Evolutionary conservation across 2,329 filamentous ascomycete genomes (phyloP).

Genomic region (Didymella exigua): DNA sequence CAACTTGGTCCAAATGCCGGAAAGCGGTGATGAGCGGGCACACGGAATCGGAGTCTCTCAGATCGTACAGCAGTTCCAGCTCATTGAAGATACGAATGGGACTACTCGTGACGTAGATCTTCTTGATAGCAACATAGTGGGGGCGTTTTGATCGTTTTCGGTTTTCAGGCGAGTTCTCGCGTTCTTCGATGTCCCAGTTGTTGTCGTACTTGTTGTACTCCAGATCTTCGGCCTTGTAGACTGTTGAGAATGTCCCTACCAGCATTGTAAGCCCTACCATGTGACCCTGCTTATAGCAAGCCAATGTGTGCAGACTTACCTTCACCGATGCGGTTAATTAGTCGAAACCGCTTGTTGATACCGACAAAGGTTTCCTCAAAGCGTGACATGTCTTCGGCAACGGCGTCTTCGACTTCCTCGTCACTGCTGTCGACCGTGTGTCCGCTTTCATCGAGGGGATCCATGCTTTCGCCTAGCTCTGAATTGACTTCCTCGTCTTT

Average conservation of each 20-base stretch:
- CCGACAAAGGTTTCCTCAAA: conserved; percentile 82
- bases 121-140: conserved; percentile 95
- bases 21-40: conserved; percentile 98
- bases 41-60: conserved; percentile 81
- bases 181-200: conserved; percentile 78
- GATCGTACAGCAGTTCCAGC: conserved; percentile 87
- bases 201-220: conserved; percentile 83
- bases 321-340: conserved; percentile 97
- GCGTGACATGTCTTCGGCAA: conserved; percentile 85
- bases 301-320: conserved; percentile 59
- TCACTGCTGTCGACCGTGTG: conserved; percentile 52
- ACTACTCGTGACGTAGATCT: conserved; percentile 98
- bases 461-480: conserved; percentile 55
- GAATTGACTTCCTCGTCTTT: conserved; percentile 49
- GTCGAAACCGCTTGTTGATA: conserved; percentile 80
- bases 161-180: conserved; percentile 69
- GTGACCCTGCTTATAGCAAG: conserved; percentile 33
- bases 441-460: conserved; percentile 57
- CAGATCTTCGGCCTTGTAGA: conserved; percentile 97
- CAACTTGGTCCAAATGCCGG: conserved; percentile 88
- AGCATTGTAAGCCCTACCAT: conserved; percentile 30
- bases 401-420: conserved; percentile 69
- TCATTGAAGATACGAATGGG: conserved; percentile 94
- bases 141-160: conserved; percentile 59
- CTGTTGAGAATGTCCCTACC: conserved; percentile 93